Base-by-base conservation (phyloP, 1,284 basidiomycete genomes). In the Mycosarcoma mackinlayi region DNA sequence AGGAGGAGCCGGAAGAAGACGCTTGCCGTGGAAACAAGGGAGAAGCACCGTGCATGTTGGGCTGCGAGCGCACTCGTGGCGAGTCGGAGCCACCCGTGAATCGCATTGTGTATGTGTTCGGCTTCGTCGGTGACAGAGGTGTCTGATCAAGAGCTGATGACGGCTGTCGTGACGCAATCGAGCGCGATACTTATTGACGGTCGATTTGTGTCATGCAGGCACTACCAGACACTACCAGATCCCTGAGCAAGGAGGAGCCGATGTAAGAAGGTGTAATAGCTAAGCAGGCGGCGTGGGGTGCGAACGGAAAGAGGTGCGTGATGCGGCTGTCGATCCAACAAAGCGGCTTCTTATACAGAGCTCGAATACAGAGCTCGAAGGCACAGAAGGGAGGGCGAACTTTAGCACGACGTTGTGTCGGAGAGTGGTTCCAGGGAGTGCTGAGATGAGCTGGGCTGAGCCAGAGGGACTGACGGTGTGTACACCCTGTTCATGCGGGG, bases 1-100 rank as follows among this genome's bases (percentile, higher is more conserved):
- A 35, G 6, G 58, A 18, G 4, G 56, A n/a, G n/a, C n/a, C 24
- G 7, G 56, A 44, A 6, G 64, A 55, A 13, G 57, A 41, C n/a
- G 52, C 57, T 41, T 67, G 64, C 6, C 64, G 57, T 18, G 38
- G 39, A 4, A 39, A 30, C 19, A 46, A 42, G 18, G 39, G 39
- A 23, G 30, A 37, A 30, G 28, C 35, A 4, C 11, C 35, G 21
- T 41, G 18, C 3, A 30, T 7, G 10, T 58, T 28, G 3, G n/a
- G 16, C 19, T 45, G n/a, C 28, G 56, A 50, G 40, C 52, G 63
- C 18, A 35, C 41, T 23, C 33, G 52, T 14, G n/a, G 37, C 21
- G 46, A 34, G 19, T 33, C 39, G 7, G 54, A 30, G 4, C n/a
- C 7, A 14, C 21, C 39, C 7, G 42, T 38, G n/a, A 64, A 45